These are phyloP conservation scores for Fusarium hainanense DNA, from an alignment of 2,329 filamentous ascomycete genomes.

Conservation along the genomic window DNA sequence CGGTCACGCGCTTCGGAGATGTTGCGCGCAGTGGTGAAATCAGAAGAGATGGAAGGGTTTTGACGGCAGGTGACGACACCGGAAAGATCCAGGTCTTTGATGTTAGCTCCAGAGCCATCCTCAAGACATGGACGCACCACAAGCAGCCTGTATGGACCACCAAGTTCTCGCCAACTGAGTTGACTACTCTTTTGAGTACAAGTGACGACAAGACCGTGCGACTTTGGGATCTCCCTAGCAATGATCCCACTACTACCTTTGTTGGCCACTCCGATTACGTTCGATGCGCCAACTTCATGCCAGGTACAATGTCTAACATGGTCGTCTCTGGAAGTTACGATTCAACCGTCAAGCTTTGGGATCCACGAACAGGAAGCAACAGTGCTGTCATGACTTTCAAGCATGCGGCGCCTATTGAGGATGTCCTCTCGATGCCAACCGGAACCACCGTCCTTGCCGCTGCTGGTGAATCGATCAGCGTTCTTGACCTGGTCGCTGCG, in stretches of 20 bases:
- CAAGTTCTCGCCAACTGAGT: conserved; percentile 88
- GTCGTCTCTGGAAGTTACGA: conserved; percentile 94
- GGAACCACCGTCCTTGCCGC: conserved; percentile 88
- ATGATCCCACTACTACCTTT: conserved; percentile 80
- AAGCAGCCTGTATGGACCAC: conserved; percentile 94
- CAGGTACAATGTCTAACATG: conserved; percentile 76
- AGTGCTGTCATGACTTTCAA: conserved; percentile 90
- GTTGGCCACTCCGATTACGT: conserved; percentile 94
- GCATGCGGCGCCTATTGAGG: conserved; percentile 88
- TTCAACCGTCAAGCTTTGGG: conserved; percentile 92
- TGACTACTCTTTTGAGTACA: conserved; percentile 87
- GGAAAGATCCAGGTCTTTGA: conserved; percentile 97
- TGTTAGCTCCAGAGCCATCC: conserved; percentile 84
- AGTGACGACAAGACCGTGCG: conserved; percentile 94
- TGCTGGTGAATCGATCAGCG: conserved; percentile 86
- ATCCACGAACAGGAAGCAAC: conserved; percentile 77
- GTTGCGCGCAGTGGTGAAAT: conserved; percentile 91
- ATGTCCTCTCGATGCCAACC: conserved; percentile 86
- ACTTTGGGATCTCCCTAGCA: conserved; percentile 90
- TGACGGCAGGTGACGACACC: conserved; percentile 91
- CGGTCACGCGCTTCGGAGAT: conserved; percentile 92
- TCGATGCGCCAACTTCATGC: conserved; percentile 86
- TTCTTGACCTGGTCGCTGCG: conserved; percentile 91
- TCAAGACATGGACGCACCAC: conserved; percentile 95
- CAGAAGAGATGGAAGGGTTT: conserved; percentile 85